These are phyloP conservation scores for Herpotrichia juniperi DNA, from an alignment of 2,329 filamentous ascomycete genomes.

Conservation along the genomic window DNA sequence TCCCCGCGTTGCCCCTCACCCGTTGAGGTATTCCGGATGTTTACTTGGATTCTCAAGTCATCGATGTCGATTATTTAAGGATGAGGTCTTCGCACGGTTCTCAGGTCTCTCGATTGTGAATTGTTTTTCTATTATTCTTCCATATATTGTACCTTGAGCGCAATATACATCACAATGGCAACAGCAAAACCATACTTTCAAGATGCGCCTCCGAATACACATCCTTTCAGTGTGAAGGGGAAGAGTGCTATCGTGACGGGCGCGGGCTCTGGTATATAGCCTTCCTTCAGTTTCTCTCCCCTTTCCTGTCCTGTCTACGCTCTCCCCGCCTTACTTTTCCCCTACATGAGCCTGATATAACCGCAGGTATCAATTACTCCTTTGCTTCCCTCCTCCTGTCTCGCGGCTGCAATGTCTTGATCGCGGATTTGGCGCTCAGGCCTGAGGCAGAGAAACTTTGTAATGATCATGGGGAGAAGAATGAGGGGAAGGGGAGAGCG, in stretches of 20 bases:
- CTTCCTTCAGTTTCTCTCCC: background rate
- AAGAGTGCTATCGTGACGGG: constrained; percentile 58
- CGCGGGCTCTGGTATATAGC: constrained; percentile 48
- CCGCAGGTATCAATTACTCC: constrained; percentile 53
- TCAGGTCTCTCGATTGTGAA: no score
- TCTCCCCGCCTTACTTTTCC: background rate
- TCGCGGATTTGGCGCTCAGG: constrained; percentile 55
- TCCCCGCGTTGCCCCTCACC: constrained; percentile 3
- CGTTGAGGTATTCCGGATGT: constrained; percentile 5
- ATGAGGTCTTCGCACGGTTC: background rate
- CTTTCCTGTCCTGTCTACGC: background rate
- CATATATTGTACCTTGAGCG: no score
- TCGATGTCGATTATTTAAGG: background rate
- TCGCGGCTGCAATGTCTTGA: constrained; percentile 54
- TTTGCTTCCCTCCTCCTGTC: constrained; percentile 54
- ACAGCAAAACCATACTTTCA: background rate
- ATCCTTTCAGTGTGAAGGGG: constrained; percentile 47
- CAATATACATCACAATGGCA: constrained; percentile 1
- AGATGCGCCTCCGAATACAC: constrained; percentile 4
- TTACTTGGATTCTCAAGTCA: background rate
- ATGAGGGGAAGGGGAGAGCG: constrained; percentile 38
- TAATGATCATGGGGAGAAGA: constrained; percentile 35
- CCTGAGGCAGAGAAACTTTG: constrained; percentile 54
- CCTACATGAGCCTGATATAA: background rate
- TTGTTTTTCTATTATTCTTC: no score